phyloP scores from a whole-genome alignment of 768 basidiomycete species.

The Mycena indigotica region DNA sequence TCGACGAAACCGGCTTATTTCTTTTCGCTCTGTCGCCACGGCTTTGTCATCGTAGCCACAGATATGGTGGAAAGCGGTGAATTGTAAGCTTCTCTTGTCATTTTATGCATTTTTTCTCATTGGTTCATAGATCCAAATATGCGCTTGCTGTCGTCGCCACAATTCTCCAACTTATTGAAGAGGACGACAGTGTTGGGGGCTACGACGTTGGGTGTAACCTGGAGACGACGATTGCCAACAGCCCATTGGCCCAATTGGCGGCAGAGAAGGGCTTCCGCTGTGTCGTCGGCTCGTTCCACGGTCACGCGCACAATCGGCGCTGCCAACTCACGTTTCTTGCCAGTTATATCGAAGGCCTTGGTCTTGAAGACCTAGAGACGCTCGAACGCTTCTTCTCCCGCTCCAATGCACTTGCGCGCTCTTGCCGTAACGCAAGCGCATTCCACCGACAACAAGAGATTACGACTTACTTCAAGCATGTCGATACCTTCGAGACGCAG shows the following conservation, averaged over 20 bases:
- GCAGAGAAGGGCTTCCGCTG: not conserved
- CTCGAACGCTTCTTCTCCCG: not conserved
- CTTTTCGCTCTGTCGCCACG: constrained; percentile 28
- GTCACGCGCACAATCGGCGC: not conserved
- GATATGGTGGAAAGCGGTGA: not conserved
- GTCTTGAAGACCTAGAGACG: not conserved
- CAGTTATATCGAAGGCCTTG: not conserved
- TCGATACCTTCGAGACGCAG: not conserved
- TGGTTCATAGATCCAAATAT: not conserved
- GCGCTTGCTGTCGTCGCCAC: not conserved
- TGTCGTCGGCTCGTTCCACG: not conserved
- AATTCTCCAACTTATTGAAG: not conserved
- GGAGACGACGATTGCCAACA: not conserved
- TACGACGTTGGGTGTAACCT: not conserved
- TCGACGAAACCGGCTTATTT: constrained; percentile 28
- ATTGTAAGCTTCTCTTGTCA: not conserved
- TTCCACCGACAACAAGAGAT: not conserved
- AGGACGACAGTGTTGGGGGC: not conserved
- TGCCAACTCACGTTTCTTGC: not conserved
- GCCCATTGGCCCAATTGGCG: not conserved
- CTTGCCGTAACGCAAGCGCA: not conserved
- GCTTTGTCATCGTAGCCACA: constrained; percentile 21
- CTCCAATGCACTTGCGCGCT: not conserved
- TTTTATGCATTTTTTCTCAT: not conserved
- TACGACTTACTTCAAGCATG: not conserved